Evolutionary conservation across 441 rosid genomes (phyloP).

Genomic region (Isatis lusitanica): DNA sequence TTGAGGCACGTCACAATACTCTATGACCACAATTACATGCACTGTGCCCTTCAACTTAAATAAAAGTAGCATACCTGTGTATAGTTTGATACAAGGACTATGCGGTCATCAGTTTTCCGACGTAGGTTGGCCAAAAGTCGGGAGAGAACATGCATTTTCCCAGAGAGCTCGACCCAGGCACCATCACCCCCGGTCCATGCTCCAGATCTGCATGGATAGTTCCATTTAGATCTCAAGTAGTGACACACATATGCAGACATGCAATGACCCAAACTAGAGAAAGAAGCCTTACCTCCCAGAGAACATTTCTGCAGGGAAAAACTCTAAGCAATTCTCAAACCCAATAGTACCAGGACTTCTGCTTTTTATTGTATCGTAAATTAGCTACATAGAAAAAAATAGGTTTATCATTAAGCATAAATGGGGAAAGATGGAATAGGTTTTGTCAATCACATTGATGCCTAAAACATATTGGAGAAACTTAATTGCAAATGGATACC

Average conservation of each 20-base stretch:
- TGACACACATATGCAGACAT: conserved; percentile 20
- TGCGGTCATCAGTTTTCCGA: conserved; percentile 82
- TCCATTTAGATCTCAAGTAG: conserved; percentile 19
- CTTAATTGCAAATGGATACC: conserved; percentile 45
- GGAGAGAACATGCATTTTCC: conserved; percentile 97
- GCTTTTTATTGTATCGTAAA: conserved; percentile 81
- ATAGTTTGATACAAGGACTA: conserved; percentile 97
- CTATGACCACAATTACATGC: conserved; percentile 8
- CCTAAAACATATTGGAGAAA: conserved; percentile 2
- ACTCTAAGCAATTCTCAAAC: conserved; percentile 82
- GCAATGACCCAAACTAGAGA: conserved; percentile 19
- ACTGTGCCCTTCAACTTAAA: neutral
- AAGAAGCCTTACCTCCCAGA: conserved; percentile 72
- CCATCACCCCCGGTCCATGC: conserved; percentile 95
- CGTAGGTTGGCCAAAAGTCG: conserved; percentile 84
- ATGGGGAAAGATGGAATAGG: neutral
- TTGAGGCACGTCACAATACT: conserved; percentile 7
- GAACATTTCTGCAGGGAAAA: conserved; percentile 93
- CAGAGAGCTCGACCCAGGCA: conserved; percentile 96
- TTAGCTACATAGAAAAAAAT: conserved; percentile 62
- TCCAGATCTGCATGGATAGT: conserved; percentile 66
- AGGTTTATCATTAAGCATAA: conserved; percentile 12
- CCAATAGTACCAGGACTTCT: conserved; percentile 82
- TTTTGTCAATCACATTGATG: neutral
- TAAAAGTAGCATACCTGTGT: conserved; percentile 65